Conservation (phyloP, 257 asterid species). For the Solanum sejunctum region DNA sequence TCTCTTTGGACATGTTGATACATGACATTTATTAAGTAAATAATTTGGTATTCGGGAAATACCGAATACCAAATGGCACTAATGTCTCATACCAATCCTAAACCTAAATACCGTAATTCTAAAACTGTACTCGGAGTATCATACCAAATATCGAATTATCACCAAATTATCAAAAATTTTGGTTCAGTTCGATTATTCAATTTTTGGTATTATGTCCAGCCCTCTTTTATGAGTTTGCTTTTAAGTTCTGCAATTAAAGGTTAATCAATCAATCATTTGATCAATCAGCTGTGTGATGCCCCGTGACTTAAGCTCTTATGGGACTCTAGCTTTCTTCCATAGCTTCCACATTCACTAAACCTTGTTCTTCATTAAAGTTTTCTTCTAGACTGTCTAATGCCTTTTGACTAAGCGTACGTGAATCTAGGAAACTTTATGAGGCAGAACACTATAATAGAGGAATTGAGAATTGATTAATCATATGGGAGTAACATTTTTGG, state of each 20-base stretch:
- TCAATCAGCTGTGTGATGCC: not conserved
- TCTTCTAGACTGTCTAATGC: not conserved
- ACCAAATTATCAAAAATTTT: no score
- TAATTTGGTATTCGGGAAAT: no score
- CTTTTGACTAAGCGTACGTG: not conserved
- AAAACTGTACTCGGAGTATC: no score
- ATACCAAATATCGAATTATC: no score
- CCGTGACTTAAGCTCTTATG: not conserved
- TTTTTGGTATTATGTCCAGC: no score
- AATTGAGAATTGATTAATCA: not conserved
- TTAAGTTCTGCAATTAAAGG: conserved; percentile 1
- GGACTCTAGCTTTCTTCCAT: not conserved
- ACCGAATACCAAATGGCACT: no score
- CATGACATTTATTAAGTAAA: no score
- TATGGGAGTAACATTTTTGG: not conserved
- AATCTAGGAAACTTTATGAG: not conserved
- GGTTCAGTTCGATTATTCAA: no score
- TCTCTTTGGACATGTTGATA: no score
- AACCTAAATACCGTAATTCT: no score
- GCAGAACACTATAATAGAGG: not conserved
- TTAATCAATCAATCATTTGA: not conserved
- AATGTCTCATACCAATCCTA: no score
- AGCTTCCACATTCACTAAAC: not conserved
- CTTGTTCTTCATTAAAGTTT: not conserved
- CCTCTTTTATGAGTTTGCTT: not conserved